phyloP scores from a whole-genome alignment of 768 basidiomycete species.

The Exidia glandulosa region DNA sequence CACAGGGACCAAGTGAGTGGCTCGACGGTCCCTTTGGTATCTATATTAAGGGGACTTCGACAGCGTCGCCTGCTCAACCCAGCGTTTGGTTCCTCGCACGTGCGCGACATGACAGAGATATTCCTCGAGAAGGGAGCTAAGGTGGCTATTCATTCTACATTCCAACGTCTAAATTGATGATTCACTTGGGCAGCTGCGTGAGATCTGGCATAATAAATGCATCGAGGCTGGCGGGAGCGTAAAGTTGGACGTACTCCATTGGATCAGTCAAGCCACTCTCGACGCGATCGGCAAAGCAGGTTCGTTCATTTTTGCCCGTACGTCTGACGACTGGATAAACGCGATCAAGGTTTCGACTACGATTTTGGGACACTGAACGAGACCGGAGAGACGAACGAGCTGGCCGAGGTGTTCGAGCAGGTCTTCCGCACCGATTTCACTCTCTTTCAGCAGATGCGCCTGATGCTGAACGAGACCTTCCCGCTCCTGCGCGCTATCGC shows the following conservation, averaged over 20 bases:
- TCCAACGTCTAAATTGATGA: background rate
- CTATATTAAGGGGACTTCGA: background rate
- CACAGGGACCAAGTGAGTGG: background rate
- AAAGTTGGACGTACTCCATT: background rate
- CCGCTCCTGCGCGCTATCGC: background rate
- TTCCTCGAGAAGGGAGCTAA: slow-evolving; percentile 45
- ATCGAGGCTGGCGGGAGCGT: background rate
- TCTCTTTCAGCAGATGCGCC: background rate
- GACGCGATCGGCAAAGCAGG: slow-evolving; percentile 15
- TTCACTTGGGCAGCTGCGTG: slow-evolving; percentile 9
- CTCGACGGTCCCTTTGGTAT: background rate
- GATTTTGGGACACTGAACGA: slow-evolving; percentile 20
- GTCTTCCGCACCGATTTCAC: slow-evolving; percentile 17
- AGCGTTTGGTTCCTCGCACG: background rate
- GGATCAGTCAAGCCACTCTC: background rate
- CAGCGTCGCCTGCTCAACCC: background rate
- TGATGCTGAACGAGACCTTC: background rate
- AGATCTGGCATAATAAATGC: slow-evolving; percentile 9
- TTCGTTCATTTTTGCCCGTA: background rate
- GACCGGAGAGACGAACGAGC: slow-evolving; percentile 19
- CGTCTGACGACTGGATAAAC: background rate
- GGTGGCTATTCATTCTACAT: slow-evolving; percentile 17
- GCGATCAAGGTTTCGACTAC: slow-evolving; percentile 22
- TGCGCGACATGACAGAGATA: slow-evolving; percentile 30
- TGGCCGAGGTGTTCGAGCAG: slow-evolving; percentile 17